phyloP scores from a whole-genome alignment of 768 basidiomycete genomes.

The Lactarius quietus region DNA sequence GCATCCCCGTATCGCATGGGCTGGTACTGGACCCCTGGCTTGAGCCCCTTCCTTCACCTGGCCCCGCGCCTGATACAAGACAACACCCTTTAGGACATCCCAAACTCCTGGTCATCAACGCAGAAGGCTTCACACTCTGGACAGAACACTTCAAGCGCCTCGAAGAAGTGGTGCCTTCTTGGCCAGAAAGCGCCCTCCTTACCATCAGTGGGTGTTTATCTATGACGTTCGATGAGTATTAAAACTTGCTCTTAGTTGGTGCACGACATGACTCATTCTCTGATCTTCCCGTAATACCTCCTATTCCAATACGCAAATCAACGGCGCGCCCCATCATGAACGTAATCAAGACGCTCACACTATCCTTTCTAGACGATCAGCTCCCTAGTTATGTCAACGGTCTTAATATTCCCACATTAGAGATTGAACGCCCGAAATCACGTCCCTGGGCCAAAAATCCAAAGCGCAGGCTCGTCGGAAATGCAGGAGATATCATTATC shows the following conservation, averaged over 20 bases:
- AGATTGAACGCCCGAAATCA: slow-evolving; percentile 16
- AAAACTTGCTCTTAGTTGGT: slow-evolving; percentile 22
- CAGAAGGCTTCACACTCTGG: slow-evolving; percentile 78
- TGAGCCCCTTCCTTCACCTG: slow-evolving; percentile 65
- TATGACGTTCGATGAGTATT: neutral
- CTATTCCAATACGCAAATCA: slow-evolving; percentile 16
- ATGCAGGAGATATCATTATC: slow-evolving; percentile 17
- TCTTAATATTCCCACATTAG: slow-evolving; percentile 19
- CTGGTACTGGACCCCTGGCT: slow-evolving; percentile 83
- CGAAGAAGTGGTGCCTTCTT: slow-evolving; percentile 47
- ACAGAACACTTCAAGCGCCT: slow-evolving; percentile 64
- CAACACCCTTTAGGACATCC: slow-evolving; percentile 20
- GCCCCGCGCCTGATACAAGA: slow-evolving; percentile 35
- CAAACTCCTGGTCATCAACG: slow-evolving; percentile 63
- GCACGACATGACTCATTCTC: slow-evolving; percentile 31
- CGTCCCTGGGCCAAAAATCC: slow-evolving; percentile 15
- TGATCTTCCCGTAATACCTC: slow-evolving; percentile 29
- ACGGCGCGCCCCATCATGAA: slow-evolving; percentile 24
- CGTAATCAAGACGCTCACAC: slow-evolving; percentile 24
- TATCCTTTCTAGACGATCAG: slow-evolving; percentile 27
- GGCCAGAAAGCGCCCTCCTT: slow-evolving; percentile 30
- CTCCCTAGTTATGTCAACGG: slow-evolving; percentile 20
- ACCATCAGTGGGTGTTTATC: slow-evolving; percentile 19
- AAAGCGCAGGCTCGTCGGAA: slow-evolving; percentile 12
- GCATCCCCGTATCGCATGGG: slow-evolving; percentile 53